Evolutionary conservation across 73 alveolate species (phyloP).

Genomic region (Symbiodinium natans): DNA sequence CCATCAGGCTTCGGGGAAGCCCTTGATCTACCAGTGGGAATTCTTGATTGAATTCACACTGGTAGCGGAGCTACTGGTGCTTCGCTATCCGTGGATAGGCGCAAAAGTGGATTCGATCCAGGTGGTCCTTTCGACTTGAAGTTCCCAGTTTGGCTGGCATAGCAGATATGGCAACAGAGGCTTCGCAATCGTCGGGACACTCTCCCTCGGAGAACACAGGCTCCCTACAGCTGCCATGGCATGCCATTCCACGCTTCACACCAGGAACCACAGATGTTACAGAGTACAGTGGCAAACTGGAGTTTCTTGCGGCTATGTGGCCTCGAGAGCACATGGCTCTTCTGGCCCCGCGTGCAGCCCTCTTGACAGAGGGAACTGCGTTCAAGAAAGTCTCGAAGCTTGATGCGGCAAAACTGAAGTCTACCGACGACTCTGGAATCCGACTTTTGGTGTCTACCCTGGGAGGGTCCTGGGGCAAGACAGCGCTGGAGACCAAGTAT

Average conservation of each 20-base stretch:
- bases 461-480: conserved; percentile 16
- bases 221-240: neutral
- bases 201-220: neutral
- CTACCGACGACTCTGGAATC: neutral
- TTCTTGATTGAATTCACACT: neutral
- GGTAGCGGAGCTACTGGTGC: neutral
- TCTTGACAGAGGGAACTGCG: conserved; percentile 1
- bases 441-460: neutral
- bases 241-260: neutral
- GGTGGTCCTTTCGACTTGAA: too few species aligned
- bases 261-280: neutral
- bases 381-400: neutral
- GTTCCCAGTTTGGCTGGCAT: neutral
- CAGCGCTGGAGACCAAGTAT: neutral
- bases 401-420: neutral
- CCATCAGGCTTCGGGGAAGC: too few species aligned
- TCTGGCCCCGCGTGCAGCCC: neutral
- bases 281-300: neutral
- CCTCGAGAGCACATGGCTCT: neutral
- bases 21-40: neutral
- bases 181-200: neutral
- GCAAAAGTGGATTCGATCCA: neutral
- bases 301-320: neutral
- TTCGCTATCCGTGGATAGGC: neutral
- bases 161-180: neutral